Evolutionary conservation across 495 filamentous ascomycete genomes (phyloP).

Genomic region (Talaromyces thailandensis): DNA sequence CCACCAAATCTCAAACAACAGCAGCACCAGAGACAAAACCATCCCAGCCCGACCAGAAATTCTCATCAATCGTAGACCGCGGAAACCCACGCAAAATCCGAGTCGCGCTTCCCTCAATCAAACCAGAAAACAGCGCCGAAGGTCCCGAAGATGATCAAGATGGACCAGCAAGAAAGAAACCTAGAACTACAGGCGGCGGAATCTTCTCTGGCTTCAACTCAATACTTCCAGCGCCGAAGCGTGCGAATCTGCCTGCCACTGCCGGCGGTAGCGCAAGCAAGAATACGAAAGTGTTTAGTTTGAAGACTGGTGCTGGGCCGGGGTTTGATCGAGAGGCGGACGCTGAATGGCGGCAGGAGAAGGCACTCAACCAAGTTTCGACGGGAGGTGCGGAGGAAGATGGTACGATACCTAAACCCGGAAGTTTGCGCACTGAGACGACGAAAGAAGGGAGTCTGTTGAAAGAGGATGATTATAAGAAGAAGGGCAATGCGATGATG

Average conservation of each 20-base stretch:
- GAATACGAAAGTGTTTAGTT: constrained; percentile 41
- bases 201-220: constrained; percentile 73
- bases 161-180: constrained; percentile 64
- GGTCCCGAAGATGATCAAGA: constrained; percentile 29
- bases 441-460: constrained; percentile 10
- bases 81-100: constrained; percentile 74
- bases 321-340: constrained; percentile 61
- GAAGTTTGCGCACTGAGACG: constrained; percentile 13
- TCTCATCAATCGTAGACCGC: constrained; percentile 70
- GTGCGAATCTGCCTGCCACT: constrained; percentile 17
- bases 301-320: constrained; percentile 73
- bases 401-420: constrained; percentile 15
- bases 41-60: constrained; percentile 36
- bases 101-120: constrained; percentile 54
- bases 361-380: constrained; percentile 13
- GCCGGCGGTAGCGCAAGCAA: constrained; percentile 27
- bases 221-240: constrained; percentile 81
- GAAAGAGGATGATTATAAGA: constrained; percentile 47
- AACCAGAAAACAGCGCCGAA: constrained; percentile 30
- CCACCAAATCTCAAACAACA: constrained; percentile 9
- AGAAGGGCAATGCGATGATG: constrained; percentile 71
- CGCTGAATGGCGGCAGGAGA: constrained; percentile 28
- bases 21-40: constrained; percentile 19
- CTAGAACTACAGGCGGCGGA: constrained; percentile 45
- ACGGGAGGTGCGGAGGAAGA: constrained; percentile 5